phyloP scores from a whole-genome alignment of 768 basidiomycete genomes.

The Kwoniella europaea region DNA sequence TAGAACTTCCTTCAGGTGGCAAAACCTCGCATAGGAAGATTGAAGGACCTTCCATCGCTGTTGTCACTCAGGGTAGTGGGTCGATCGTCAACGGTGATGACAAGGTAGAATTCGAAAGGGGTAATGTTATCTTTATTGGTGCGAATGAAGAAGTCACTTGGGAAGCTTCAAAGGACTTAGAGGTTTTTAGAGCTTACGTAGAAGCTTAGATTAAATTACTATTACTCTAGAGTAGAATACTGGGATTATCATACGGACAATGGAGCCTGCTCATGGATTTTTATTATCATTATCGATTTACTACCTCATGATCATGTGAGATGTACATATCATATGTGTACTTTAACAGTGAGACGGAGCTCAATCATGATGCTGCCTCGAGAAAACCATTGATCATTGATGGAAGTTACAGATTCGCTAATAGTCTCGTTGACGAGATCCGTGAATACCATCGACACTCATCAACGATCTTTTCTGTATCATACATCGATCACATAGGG shows the following conservation, averaged over 20 bases:
- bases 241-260: background rate
- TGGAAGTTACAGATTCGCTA: no score
- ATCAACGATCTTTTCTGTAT: no score
- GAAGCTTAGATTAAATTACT: conserved; percentile 49
- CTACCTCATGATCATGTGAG: background rate
- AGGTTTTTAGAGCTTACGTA: conserved; percentile 72
- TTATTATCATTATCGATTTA: background rate
- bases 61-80: conserved; percentile 75
- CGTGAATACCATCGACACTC: no score
- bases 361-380: no score
- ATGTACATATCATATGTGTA: no score
- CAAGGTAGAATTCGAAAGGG: conserved; percentile 63
- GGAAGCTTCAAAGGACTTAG: conserved; percentile 58
- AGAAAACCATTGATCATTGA: no score
- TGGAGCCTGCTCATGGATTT: no score
- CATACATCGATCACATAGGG: no score
- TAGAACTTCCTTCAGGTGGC: conserved; percentile 62
- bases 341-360: no score
- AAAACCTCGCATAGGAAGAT: conserved; percentile 68
- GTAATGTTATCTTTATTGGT: conserved; percentile 82
- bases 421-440: no score
- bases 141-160: conserved; percentile 70
- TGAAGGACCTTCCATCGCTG: conserved; percentile 81
- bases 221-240: background rate
- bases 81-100: conserved; percentile 54